phyloP scores from a whole-genome alignment of 306 rosid genomes.

The Delonix regia region DNA sequence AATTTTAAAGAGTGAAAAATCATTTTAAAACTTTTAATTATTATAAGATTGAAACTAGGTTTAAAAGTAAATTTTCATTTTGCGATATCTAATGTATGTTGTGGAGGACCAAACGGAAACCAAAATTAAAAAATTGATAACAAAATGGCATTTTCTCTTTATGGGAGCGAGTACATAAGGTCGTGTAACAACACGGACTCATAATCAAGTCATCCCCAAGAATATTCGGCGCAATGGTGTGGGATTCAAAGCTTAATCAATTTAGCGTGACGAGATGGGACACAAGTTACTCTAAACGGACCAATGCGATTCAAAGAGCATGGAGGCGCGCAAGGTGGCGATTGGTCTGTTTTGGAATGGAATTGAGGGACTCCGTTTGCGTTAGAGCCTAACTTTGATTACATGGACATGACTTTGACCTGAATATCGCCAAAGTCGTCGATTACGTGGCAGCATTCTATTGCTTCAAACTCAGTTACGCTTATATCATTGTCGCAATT shows the following conservation, averaged over 20 bases:
- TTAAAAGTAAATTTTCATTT: too few relatives aligned
- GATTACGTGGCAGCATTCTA: neutral
- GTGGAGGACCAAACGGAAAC: too few relatives aligned
- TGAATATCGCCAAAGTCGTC: neutral
- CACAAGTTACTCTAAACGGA: neutral
- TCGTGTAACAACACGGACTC: neutral
- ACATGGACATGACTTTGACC: neutral
- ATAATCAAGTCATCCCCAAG: neutral
- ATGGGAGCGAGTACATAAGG: neutral
- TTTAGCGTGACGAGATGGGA: neutral
- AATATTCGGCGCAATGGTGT: neutral
- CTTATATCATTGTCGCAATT: neutral
- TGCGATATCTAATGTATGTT: too few relatives aligned
- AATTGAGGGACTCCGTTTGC: neutral
- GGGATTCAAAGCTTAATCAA: neutral
- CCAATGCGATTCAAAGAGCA: neutral
- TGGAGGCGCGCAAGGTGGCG: neutral
- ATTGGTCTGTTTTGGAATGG: neutral
- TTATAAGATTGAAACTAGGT: too few relatives aligned
- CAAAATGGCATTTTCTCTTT: too few relatives aligned
- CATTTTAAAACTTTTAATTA: too few relatives aligned
- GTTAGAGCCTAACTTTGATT: neutral
- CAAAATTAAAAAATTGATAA: too few relatives aligned
- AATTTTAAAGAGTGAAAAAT: too few relatives aligned
- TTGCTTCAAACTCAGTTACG: neutral